Evolutionary conservation across 768 basidiomycete species (phyloP), one percentile per base, ranked within the genome.

Genomic region (Suillus occidentalis): DNA sequence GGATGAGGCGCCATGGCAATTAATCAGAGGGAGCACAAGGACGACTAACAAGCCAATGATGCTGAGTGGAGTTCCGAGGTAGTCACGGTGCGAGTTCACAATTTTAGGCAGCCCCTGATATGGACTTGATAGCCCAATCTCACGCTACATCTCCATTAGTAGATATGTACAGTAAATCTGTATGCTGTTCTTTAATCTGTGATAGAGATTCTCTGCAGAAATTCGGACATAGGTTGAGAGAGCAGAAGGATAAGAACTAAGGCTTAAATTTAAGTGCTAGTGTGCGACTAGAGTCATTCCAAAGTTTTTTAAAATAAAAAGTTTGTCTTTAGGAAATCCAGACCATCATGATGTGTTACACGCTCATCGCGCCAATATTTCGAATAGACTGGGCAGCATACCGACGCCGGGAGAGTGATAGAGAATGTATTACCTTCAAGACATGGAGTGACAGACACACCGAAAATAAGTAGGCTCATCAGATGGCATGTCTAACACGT

Each of bases 1-100:
- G 82, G 72, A 66, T 86, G 79, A 61, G 79, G 76, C 53, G 81
- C 70, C 84, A 85, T 84, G 60, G 66, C 65, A 42, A 64, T 16
- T 59, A 37, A 37, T 47, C 63, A 64, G 37, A 49, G 22, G 61
- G 55, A 42, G 60, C 47, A 39, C 39, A 47, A 40, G 39, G 25
- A 59, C 25, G 25, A 42, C 20, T 55, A 13, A 42, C 58, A 18
- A 59, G 6, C 14, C 25, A 8, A 36, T 6, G 55, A 5, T 53
- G 18, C 52, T 55, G 12, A 58, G 39, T 25, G 22, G 39, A 42
- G 20, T 28, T 42, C 58, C 25, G 58, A 59, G 40, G 40, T 57
- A 18, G 34, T 39, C n/a, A 58, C 37, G 22, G 37, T 57, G 39
- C 25, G 62, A 63, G 53, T n/a, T 62, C 4, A 40, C 55, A 65